phyloP scores from a whole-genome alignment of 176 grass and related monocot species.

The Ensete glaucum region DNA sequence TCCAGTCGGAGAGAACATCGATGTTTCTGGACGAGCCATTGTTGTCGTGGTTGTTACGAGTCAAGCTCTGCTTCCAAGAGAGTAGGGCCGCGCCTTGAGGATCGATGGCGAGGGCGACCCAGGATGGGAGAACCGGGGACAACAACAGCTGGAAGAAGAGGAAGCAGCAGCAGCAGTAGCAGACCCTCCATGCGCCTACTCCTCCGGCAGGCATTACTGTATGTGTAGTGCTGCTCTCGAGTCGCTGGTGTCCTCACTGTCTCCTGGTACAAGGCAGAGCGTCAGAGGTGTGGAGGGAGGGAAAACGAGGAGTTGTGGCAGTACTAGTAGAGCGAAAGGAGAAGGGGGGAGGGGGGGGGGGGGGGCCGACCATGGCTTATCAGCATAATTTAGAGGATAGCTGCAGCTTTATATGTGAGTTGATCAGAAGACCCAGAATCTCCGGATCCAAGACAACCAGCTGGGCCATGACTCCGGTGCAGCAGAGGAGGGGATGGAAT shows the following conservation, averaged over 20 bases:
- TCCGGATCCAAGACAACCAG: background rate
- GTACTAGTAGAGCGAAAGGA: background rate
- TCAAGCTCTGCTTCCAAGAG: conserved; percentile 46
- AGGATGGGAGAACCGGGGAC: conserved; percentile 21
- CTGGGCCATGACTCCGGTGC: background rate
- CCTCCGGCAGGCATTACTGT: conserved; percentile 19
- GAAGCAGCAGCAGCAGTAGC: background rate
- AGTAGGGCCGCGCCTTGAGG: conserved; percentile 59
- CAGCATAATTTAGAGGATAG: background rate
- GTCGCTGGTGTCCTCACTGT: background rate
- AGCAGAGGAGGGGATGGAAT: background rate
- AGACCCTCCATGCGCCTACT: conserved; percentile 26
- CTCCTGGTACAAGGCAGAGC: background rate
- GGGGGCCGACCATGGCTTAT: background rate
- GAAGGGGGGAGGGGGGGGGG: background rate
- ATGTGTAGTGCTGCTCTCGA: background rate
- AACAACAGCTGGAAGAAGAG: background rate
- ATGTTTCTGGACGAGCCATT: background rate
- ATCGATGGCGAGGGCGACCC: conserved; percentile 29
- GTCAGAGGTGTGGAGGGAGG: background rate
- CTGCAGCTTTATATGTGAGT: background rate
- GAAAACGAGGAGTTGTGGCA: background rate
- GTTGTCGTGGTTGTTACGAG: background rate
- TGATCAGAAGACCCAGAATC: background rate
- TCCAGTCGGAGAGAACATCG: conserved; percentile 34